Percentiles rank a stretch among this genome's conserved stretches.
phyloP scores from a whole-genome alignment of 176 grass and related monocot species.

The Ensete glaucum region DNA sequence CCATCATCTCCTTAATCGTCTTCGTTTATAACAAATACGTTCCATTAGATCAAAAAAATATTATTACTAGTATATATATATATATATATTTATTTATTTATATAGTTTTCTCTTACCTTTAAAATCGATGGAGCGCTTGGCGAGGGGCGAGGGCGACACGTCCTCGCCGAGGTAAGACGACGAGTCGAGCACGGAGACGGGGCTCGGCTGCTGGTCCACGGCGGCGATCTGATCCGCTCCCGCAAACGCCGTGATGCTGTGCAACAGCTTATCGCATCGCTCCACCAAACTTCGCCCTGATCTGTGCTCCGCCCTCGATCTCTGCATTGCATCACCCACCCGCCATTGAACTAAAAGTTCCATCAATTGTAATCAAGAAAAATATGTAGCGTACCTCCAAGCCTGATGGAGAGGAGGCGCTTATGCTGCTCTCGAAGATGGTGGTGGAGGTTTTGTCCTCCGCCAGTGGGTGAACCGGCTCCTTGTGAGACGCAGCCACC shows the following conservation, averaged over 20 bases:
- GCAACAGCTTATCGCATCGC: conserved; percentile 24
- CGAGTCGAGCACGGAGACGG: conserved; percentile 83
- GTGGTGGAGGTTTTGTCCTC: conserved; percentile 64
- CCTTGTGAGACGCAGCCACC: not conserved
- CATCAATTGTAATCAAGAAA: too few species aligned
- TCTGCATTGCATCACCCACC: not conserved
- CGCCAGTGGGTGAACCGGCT: not conserved
- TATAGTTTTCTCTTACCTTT: not conserved
- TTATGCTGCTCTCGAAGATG: conserved; percentile 52
- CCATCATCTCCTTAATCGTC: not conserved
- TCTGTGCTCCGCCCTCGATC: not conserved
- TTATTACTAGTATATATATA: too few species aligned
- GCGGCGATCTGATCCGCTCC: not conserved
- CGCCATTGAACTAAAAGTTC: too few species aligned
- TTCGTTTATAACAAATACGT: too few species aligned
- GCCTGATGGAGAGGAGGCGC: conserved; percentile 44
- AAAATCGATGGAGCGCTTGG: conserved; percentile 50
- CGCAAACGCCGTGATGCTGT: conserved; percentile 13
- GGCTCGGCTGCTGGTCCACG: conserved; percentile 52
- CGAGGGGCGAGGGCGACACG: conserved; percentile 46
- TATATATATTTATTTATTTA: too few species aligned
- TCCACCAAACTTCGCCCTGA: conserved; percentile 12
- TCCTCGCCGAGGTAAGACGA: conserved; percentile 50
- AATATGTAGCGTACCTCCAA: conserved; percentile 27
- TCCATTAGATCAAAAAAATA: too few species aligned